Evolutionary conservation across 2,329 filamentous ascomycete species (phyloP).

Genomic region (Penicillium sp.): DNA sequence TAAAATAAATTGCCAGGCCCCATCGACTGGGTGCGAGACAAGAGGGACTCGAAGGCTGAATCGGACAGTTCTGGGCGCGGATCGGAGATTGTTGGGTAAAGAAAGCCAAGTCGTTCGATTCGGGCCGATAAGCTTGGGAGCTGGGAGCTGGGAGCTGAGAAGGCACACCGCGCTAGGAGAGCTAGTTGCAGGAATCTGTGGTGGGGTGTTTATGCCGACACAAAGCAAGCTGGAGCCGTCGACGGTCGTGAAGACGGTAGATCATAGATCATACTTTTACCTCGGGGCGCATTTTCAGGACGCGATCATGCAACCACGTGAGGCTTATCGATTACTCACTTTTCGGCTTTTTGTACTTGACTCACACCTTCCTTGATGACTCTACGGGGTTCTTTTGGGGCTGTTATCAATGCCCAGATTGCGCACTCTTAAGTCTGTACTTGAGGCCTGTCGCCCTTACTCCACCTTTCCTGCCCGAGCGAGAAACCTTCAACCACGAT

Average conservation of each 20-base stretch:
- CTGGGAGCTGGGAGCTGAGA: slow-evolving; percentile 4
- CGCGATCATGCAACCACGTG: slow-evolving; percentile 27
- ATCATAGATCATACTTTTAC: no score
- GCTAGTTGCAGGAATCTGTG: not conserved
- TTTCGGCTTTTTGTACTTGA: not conserved
- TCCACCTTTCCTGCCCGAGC: slow-evolving; percentile 14
- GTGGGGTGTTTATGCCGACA: not conserved
- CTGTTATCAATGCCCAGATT: slow-evolving; percentile 22
- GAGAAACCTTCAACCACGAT: slow-evolving; percentile 8
- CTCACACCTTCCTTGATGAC: not conserved
- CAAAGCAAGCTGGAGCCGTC: not conserved
- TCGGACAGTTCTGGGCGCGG: slow-evolving; percentile 5
- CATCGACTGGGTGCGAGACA: slow-evolving; percentile 24
- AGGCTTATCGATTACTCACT: slow-evolving; percentile 20
- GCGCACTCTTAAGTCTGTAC: slow-evolving; percentile 13
- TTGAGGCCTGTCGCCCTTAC: slow-evolving; percentile 15
- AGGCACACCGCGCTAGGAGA: not conserved
- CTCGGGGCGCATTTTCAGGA: slow-evolving; percentile 6
- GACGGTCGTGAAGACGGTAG: not conserved
- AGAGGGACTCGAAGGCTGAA: not conserved
- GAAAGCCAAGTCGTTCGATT: slow-evolving; percentile 16
- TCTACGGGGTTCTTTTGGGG: slow-evolving; percentile 9
- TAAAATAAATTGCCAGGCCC: slow-evolving; percentile 24
- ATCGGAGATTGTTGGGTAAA: slow-evolving; percentile 16
- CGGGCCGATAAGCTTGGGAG: slow-evolving; percentile 6